These are phyloP conservation scores for Metarhizium guizhouense DNA, from an alignment of 2,329 filamentous ascomycete species.

Conservation along the genomic window DNA sequence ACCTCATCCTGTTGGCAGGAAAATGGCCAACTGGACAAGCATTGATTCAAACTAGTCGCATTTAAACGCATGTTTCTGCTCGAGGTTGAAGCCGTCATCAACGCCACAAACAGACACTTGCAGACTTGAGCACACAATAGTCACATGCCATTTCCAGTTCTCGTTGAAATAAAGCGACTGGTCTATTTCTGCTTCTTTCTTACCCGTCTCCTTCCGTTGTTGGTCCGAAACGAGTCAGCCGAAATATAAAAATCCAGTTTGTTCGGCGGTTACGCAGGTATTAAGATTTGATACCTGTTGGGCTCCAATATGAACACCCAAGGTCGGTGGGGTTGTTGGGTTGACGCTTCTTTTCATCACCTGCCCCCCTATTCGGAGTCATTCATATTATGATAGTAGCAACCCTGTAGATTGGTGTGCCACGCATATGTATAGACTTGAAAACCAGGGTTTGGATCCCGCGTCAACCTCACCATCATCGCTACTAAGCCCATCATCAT, in stretches of 20 bases:
- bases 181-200: neutral
- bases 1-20: neutral
- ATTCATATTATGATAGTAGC: neutral
- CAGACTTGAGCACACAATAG: neutral
- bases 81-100: neutral
- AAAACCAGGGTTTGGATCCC: neutral
- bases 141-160: neutral
- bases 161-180: neutral
- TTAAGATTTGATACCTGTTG: neutral
- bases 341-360: neutral
- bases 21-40: too few relatives aligned
- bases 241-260: neutral
- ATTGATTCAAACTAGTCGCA: neutral
- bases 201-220: neutral
- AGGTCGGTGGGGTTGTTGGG: neutral
- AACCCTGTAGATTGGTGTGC: neutral
- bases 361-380: neutral
- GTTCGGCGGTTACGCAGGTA: neutral
- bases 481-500: neutral
- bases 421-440: neutral
- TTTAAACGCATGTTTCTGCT: neutral
- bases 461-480: neutral
- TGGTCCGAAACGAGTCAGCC: too few relatives aligned
- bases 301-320: neutral
- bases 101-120: neutral